phyloP scores from a whole-genome alignment of 192 early-diverging fungal genomes.

The Chytriomyces confervae region DNA sequence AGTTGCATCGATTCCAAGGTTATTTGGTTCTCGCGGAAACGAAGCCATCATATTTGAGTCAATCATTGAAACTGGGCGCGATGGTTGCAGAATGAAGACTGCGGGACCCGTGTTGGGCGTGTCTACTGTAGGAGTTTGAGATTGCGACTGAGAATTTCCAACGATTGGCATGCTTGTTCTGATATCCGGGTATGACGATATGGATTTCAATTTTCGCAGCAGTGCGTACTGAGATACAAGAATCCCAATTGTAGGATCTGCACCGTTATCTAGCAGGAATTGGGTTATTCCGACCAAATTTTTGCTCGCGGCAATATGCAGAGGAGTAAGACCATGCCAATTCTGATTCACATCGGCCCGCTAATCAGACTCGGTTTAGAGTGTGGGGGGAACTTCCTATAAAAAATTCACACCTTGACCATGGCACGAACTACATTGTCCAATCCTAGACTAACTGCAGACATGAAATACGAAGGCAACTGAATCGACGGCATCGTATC shows the following conservation, averaged over 20 bases:
- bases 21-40: too few relatives aligned
- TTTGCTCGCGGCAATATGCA: conserved; percentile 49
- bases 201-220: conserved; percentile 46
- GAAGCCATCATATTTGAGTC: too few relatives aligned
- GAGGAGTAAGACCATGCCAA: conserved; percentile 62
- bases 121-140: too few relatives aligned
- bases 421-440: conserved; percentile 53
- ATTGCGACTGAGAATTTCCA: too few relatives aligned
- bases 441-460: conserved; percentile 54
- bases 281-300: conserved; percentile 42
- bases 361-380: conserved; percentile 8
- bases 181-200: conserved; percentile 1
- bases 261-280: conserved; percentile 53
- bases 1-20: too few relatives aligned
- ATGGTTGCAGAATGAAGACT: too few relatives aligned
- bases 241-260: conserved; percentile 45
- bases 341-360: conserved; percentile 49
- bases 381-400: not conserved
- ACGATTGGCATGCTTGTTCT: too few relatives aligned
- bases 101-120: too few relatives aligned
- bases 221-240: conserved; percentile 46
- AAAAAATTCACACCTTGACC: conserved; percentile 52
- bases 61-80: too few relatives aligned
- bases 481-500: conserved; percentile 22
- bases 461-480: conserved; percentile 59